Evolutionary conservation across 345 rosid species (phyloP), one percentile per base, ranked within the genome.

Genomic region (Cardiospermum halicacabum): DNA sequence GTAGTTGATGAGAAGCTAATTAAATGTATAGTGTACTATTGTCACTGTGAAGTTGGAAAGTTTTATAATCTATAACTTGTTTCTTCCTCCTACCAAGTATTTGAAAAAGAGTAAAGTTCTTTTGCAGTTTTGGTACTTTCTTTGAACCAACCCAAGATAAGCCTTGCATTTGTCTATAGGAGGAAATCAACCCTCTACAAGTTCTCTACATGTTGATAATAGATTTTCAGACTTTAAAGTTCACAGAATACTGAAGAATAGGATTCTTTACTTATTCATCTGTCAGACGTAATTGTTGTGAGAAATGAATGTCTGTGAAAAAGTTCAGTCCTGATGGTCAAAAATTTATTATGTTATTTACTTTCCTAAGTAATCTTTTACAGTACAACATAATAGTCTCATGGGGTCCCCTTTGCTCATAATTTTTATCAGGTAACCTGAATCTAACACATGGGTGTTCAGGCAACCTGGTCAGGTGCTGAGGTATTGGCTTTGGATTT

Each of bases 381-480:
- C 8, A 6, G 24, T 25, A 55, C 31, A 58, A 65, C 49, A 58
- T 59, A 56, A 42, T 53, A 39, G 2, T 30, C 11, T 53, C 50
- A 25, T 37, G 5, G 39, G 9, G 30, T 36, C 31, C 18, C 11
- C 49, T 0, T 34, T 2, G 19, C 8, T 6, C 39, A 16, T 22
- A 3, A 32, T 11, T 16, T 30, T 53, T 49, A 19, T 13, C 21
- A 11, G 0, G 24, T 51, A 13, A 36, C 27, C 48, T 55, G 54
- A 45, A 34, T 34, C 39, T 4, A 34, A 34, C 39, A 34, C 27
- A 7, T 34, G 39, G n/a, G 39, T 34, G 54, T 49, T 40, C 42
- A 8, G 21, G 55, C 56, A 42, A 40, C 30, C 3, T 36, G 60
- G 54, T 55, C 60, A 69, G 77, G 60, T n/a, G n/a, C 47, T 48